Percentiles rank a stretch among this genome's conserved stretches.
Conservation (phyloP, 2,329 filamentous ascomycete genomes). For the Davidsoniella eucalypti region DNA sequence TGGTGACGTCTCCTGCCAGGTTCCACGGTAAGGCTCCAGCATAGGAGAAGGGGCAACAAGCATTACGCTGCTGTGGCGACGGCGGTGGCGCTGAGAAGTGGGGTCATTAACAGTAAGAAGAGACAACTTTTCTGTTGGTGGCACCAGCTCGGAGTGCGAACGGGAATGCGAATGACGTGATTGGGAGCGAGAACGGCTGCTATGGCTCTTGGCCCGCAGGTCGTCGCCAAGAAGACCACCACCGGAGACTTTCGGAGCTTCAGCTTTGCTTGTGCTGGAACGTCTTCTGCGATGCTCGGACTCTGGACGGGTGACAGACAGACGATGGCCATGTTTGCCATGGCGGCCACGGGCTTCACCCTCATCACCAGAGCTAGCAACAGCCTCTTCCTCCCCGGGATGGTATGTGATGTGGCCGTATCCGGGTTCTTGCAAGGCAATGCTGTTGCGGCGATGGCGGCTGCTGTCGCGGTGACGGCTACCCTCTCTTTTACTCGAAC, state of each 20-base stretch:
- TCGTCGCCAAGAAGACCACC: slow-evolving; percentile 5
- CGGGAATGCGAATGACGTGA: slow-evolving; percentile 8
- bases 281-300: slow-evolving; percentile 3
- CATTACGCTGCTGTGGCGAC: slow-evolving; percentile 20
- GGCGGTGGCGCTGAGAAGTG: not conserved
- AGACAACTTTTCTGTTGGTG: slow-evolving; percentile 34
- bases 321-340: not conserved
- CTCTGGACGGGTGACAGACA: not conserved
- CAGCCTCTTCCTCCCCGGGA: slow-evolving; percentile 4
- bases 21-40: slow-evolving; percentile 81
- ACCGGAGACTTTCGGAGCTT: not conserved
- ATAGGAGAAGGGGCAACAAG: slow-evolving; percentile 59
- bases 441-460: slow-evolving; percentile 6
- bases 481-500: slow-evolving; percentile 1
- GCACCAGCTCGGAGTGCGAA: slow-evolving; percentile 17
- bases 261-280: not conserved
- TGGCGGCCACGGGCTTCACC: not conserved
- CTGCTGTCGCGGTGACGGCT: slow-evolving; percentile 1
- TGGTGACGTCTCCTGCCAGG: slow-evolving; percentile 84
- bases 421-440: not conserved
- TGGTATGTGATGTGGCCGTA: not conserved
- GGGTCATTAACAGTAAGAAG: slow-evolving; percentile 32
- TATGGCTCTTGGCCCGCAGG: not conserved
- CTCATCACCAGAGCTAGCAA: slow-evolving; percentile 9
- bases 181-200: not conserved